A percentile compares a stretch with the other conserved stretches of the same genome.
These are phyloP conservation scores for Suillus clintonianus DNA, from an alignment of 768 basidiomycete genomes.

Conservation along the genomic window DNA sequence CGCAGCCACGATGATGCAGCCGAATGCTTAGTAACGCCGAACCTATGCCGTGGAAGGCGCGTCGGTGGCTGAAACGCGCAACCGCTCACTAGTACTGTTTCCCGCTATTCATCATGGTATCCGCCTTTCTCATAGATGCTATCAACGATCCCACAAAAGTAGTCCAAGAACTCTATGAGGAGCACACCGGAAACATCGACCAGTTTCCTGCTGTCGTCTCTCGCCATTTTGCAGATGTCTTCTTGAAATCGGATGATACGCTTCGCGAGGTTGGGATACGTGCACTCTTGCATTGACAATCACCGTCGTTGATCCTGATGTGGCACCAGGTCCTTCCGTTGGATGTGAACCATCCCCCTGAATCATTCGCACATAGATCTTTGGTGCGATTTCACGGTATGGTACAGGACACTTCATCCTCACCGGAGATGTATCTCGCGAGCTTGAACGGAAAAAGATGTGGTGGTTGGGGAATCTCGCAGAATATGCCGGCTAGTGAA, in stretches of 20 bases:
- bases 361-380: slow-evolving; percentile 48
- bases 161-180: slow-evolving; percentile 50
- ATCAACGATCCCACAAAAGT: slow-evolving; percentile 49
- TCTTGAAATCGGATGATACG: slow-evolving; percentile 38
- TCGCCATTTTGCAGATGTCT: slow-evolving; percentile 47
- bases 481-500: slow-evolving; percentile 21
- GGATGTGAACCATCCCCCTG: slow-evolving; percentile 47
- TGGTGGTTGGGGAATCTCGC: slow-evolving; percentile 77
- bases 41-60: not conserved
- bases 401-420: slow-evolving; percentile 80
- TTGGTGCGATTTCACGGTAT: slow-evolving; percentile 76
- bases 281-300: not conserved
- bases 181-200: slow-evolving; percentile 18
- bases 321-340: slow-evolving; percentile 63
- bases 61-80: slow-evolving; percentile 4
- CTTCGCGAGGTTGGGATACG: slow-evolving; percentile 38
- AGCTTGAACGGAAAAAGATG: slow-evolving; percentile 41
- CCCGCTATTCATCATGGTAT: slow-evolving; percentile 46
- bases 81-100: not conserved
- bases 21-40: slow-evolving; percentile 3
- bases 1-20: slow-evolving; percentile 2
- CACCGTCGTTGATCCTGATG: not conserved
- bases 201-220: slow-evolving; percentile 46
- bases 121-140: slow-evolving; percentile 48
- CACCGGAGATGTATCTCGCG: slow-evolving; percentile 73